Evolutionary conservation across 1,284 basidiomycete species (phyloP), one percentile per base, ranked within the genome.

Genomic region (Leccinum subatratum): DNA sequence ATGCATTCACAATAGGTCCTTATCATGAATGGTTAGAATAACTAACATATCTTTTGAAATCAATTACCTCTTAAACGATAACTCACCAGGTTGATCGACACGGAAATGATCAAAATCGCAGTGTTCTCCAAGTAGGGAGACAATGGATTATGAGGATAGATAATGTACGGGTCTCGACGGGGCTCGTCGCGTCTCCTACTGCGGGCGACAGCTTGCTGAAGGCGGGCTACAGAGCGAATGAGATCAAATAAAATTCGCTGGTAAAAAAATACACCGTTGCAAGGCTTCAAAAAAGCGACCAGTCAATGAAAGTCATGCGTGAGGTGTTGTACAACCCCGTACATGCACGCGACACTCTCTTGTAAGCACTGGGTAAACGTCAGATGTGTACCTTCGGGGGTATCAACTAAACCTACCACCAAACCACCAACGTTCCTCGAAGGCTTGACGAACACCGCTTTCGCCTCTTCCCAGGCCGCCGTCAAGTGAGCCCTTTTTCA

Each of bases 321-420:
- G 34, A 98, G 83, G 72, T 92, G 80, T 63, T 88, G 87, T 1
- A 96, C 90, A 3, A 93, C 90, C 0, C 87, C 85, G 75, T 95
- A 96, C 79, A 96, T 90, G 72, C 96, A 98, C 0, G 93, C 93
- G 12, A 99, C 90, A 8, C 89, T 87, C 77, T 97, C 95, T 78
- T 96, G 93, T 42, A 97, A 78, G 32, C 90, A 88, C 89, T 95
- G 64, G 34, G 39, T 12, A 48, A 32, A 42, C 57, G 62, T 67
- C 51, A 68, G 67, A 51, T 57, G 37, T 20, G 51, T 1, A 61
- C 51, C 6, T 30, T 34, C 32, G 3, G 5, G 3, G 4, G 59
- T 56, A 62, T 39, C 30, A 56, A 3, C 68, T 65, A 14, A 62
- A 74, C 83, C 64, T 68, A 92, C 90, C 72, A 84, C 78, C 22